Percentiles rank a stretch among this genome's conserved stretches.
Evolutionary conservation across 1,284 basidiomycete genomes (phyloP).

Genomic region (Sporisorium iseilematis-ciliati): DNA sequence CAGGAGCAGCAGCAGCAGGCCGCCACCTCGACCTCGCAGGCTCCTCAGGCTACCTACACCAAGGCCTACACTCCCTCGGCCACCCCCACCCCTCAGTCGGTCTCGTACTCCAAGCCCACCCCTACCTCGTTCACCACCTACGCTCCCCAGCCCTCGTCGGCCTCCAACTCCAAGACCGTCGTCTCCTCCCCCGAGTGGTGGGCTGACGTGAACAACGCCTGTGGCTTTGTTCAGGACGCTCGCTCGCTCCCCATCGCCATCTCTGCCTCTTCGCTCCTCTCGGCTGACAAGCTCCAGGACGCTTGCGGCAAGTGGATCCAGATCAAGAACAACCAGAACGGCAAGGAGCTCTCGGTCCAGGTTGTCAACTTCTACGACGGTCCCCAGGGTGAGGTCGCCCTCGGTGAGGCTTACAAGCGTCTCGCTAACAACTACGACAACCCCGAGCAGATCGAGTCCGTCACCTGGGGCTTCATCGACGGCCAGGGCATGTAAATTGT

Average conservation of each 20-base stretch:
- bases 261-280: slow-evolving; percentile 40
- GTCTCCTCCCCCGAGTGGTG: slow-evolving; percentile 54
- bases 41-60: slow-evolving; percentile 17
- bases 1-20: slow-evolving; percentile 33
- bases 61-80: slow-evolving; percentile 11
- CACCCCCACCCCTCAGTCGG: slow-evolving; percentile 27
- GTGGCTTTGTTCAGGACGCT: slow-evolving; percentile 35
- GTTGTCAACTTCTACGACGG: slow-evolving; percentile 49
- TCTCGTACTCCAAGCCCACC: slow-evolving; percentile 29
- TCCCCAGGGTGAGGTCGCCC: slow-evolving; percentile 41
- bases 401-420: slow-evolving; percentile 50
- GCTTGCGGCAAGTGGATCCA: slow-evolving; percentile 61
- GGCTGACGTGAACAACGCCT: slow-evolving; percentile 38
- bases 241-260: slow-evolving; percentile 53
- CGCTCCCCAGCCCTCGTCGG: slow-evolving; percentile 43
- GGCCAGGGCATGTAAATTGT: slow-evolving; percentile 50
- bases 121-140: slow-evolving; percentile 26
- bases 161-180: slow-evolving; percentile 43
- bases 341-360: slow-evolving; percentile 56
- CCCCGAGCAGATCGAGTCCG: slow-evolving; percentile 48
- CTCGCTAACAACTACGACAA: slow-evolving; percentile 46
- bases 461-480: slow-evolving; percentile 61
- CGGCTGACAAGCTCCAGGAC: slow-evolving; percentile 38
- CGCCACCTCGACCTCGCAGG: slow-evolving; percentile 24
- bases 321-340: slow-evolving; percentile 58